Evolutionary conservation across 73 alveolate genomes (phyloP).

Genomic region (Paramecium tetraurelia): DNA sequence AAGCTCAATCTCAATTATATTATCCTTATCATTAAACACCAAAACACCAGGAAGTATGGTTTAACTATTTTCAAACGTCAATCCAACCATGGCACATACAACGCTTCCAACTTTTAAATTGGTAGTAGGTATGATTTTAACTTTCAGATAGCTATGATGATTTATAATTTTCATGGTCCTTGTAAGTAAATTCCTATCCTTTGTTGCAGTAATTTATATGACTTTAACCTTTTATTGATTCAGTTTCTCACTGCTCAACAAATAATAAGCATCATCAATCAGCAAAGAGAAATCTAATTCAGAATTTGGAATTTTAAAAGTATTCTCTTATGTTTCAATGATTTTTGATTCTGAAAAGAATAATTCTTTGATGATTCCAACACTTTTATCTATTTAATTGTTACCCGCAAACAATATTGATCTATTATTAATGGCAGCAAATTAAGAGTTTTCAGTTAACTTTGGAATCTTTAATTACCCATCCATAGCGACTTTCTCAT

Average conservation of each 20-base stretch:
- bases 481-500: background rate
- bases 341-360: background rate
- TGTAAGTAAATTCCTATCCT: background rate
- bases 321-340: background rate
- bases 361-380: background rate
- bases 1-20: background rate
- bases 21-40: background rate
- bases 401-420: background rate
- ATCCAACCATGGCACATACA: background rate
- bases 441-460: background rate
- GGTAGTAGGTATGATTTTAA: background rate
- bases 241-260: background rate
- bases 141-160: background rate
- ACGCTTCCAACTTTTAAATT: background rate
- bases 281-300: background rate
- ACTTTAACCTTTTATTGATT: background rate
- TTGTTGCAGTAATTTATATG: background rate
- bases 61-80: background rate
- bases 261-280: background rate
- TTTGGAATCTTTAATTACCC: background rate
- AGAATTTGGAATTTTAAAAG: background rate
- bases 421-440: background rate
- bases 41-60: background rate
- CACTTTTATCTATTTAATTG: background rate
- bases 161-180: background rate